phyloP scores from a whole-genome alignment of 1,139 yeast species.

The Sugiyamaella japonica region DNA sequence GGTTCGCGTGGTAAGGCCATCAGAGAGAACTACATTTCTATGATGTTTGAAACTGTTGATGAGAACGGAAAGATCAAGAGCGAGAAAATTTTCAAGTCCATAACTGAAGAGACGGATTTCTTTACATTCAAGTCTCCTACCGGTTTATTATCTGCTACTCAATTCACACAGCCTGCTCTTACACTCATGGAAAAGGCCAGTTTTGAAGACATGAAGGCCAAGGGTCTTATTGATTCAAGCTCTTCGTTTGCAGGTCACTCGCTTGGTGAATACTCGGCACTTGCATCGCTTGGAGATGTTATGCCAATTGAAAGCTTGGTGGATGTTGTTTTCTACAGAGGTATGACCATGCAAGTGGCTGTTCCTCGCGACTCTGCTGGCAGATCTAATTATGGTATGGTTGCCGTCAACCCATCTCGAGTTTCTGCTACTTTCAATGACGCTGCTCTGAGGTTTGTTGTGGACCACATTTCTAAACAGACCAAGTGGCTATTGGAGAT shows the following conservation, averaged over 20 bases:
- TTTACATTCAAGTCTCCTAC: conserved; percentile 90
- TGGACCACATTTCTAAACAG: conserved; percentile 76
- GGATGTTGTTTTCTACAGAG: conserved; percentile 98
- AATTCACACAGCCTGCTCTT: conserved; percentile 98
- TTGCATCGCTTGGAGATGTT: conserved; percentile 95
- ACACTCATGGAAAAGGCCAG: conserved; percentile 99
- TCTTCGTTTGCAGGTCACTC: conserved; percentile 99
- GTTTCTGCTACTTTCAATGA: conserved; percentile 85
- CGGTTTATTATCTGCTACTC: conserved; percentile 96
- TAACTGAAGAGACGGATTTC: conserved; percentile 76
- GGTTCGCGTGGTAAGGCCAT: conserved; percentile 96
- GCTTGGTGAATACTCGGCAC: conserved; percentile 96
- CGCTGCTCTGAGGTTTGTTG: conserved; percentile 92
- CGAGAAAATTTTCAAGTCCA: conserved; percentile 93
- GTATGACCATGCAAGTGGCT: conserved; percentile 99
- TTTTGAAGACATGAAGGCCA: conserved; percentile 93
- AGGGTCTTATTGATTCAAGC: conserved; percentile 92
- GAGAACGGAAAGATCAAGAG: conserved; percentile 81
- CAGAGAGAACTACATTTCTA: conserved; percentile 89
- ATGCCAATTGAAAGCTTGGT: conserved; percentile 98
- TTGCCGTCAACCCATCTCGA: conserved; percentile 96
- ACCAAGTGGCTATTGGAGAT: conserved; percentile 96
- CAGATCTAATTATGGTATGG: conserved; percentile 98
- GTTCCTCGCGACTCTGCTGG: conserved; percentile 95
- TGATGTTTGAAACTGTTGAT: conserved; percentile 96